Conservation (phyloP, 495 filamentous ascomycete genomes). For the Astrothelium subdiscretum region DNA sequence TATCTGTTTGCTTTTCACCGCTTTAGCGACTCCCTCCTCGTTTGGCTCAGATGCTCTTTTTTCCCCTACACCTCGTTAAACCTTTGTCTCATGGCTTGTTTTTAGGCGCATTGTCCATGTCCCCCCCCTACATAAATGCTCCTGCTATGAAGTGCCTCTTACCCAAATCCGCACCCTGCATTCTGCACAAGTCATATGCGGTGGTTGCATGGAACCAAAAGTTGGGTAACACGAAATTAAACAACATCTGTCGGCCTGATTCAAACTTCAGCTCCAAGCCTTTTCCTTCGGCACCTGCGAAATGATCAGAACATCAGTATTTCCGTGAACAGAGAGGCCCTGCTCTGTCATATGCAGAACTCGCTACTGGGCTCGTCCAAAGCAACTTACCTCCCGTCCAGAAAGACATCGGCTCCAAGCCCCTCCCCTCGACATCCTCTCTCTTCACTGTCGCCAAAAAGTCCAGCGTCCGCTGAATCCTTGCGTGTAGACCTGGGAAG, state of each 20-base stretch:
- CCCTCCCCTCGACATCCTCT: slow-evolving; percentile 28
- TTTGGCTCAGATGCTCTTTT: too few relatives aligned
- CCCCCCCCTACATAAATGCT: not conserved
- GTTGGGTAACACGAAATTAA: slow-evolving; percentile 11
- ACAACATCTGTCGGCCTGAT: slow-evolving; percentile 1
- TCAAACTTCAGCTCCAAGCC: not conserved
- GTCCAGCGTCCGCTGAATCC: slow-evolving; percentile 31
- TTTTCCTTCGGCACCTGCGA: not conserved
- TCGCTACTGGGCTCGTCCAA: not conserved
- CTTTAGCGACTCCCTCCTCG: too few relatives aligned
- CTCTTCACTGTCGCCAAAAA: slow-evolving; percentile 28
- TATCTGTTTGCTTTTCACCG: too few relatives aligned
- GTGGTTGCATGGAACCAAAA: slow-evolving; percentile 13
- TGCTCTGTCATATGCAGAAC: not conserved
- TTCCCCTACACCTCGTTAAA: too few relatives aligned
- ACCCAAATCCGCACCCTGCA: slow-evolving; percentile 5
- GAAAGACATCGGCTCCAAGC: slow-evolving; percentile 20
- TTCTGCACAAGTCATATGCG: slow-evolving; percentile 7
- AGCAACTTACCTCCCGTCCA: slow-evolving; percentile 20
- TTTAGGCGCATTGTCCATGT: not conserved
- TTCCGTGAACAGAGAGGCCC: not conserved
- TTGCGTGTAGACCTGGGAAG: slow-evolving; percentile 31
- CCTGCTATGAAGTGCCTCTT: slow-evolving; percentile 3
- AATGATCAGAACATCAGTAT: not conserved
- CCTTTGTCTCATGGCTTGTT: too few relatives aligned